phyloP scores from a whole-genome alignment of 441 rosid species.

The Eugenia klotzschiana region DNA sequence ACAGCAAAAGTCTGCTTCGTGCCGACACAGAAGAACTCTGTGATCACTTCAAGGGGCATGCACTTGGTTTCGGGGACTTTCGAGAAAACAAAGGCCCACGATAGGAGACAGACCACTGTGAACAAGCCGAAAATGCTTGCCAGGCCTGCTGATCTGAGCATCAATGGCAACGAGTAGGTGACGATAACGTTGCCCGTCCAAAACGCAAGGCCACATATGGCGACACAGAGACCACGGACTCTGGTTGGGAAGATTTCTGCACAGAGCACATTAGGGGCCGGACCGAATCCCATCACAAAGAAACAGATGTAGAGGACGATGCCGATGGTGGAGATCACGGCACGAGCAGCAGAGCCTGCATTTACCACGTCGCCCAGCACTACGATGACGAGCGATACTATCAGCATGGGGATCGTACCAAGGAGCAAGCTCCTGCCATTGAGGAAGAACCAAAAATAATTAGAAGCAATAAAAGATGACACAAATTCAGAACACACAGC shows the following conservation, averaged over 20 bases:
- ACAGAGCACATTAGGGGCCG: conserved; percentile 84
- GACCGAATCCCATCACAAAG: conserved; percentile 92
- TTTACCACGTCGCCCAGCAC: conserved; percentile 34
- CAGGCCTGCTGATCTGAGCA: conserved; percentile 31
- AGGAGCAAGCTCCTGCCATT: conserved; percentile 67
- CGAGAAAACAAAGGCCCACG: neutral
- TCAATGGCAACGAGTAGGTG: conserved; percentile 6
- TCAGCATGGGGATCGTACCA: conserved; percentile 61
- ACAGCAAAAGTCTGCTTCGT: neutral
- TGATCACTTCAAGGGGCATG: neutral
- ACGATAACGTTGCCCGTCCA: neutral
- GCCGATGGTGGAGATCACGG: conserved; percentile 61
- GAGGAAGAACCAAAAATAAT: neutral
- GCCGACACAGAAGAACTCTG: neutral
- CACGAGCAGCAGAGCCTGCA: conserved; percentile 40
- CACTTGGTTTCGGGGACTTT: neutral
- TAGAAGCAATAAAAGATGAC: neutral
- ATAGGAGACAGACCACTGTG: neutral
- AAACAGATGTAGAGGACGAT: conserved; percentile 78
- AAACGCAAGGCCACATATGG: conserved; percentile 2
- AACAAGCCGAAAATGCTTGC: neutral
- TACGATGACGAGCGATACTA: conserved; percentile 44
- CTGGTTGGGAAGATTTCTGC: conserved; percentile 97
- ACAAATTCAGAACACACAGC: neutral
- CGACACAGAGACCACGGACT: conserved; percentile 42